Base-by-base conservation (phyloP, 495 filamentous ascomycete genomes). In the Hypoxylon trugodes region DNA sequence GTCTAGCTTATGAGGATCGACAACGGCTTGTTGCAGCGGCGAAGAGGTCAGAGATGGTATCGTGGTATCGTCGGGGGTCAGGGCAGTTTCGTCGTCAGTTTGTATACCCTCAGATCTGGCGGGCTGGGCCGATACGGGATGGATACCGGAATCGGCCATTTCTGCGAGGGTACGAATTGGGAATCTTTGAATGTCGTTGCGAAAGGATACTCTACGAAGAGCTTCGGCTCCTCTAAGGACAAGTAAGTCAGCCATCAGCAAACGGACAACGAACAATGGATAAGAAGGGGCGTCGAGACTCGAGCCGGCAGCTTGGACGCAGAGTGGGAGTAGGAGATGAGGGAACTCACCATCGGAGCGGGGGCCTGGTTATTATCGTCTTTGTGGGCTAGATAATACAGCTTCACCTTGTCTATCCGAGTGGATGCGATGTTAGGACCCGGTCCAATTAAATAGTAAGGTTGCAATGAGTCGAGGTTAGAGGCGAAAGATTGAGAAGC, bases 131-230 rank as follows among this genome's bases (percentile, higher is more conserved):
- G 71, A 55, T 41, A 74, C 57, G 24, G 64, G 61, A 12, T 69
- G 69, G 40, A 72, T 76, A 42, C 58, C 65, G 30, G 79, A 73
- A 50, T 78, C 77, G 37, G 76, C 78, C 83, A 86, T 83, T 41
- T 75, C 74, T 70, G 69, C 66, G 24, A 80, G 66, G 19, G 77
- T 74, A 16, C 69, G 73, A 19, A 66, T 59, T 41, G 74, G 71
- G 41, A 69, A 74, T 28, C 68, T 56, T 59, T 74, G 70, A 16
- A 68, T 70, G 41, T 72, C 71, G 67, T 68, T 75, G 4, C 69
- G 61, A 21, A 78, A 79, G 45, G 71, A 74, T 13, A 76, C 72
- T 55, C 69, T 70, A 32, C 77, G 74, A 37, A 75, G 63, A 48
- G 73, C 61, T 65, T 71, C 70, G 12, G 71, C 74, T 66, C 72